Evolutionary conservation across 176 grass and related monocot genomes (phyloP), one percentile per base, ranked within the genome.

Genomic region (Canna indica): DNA sequence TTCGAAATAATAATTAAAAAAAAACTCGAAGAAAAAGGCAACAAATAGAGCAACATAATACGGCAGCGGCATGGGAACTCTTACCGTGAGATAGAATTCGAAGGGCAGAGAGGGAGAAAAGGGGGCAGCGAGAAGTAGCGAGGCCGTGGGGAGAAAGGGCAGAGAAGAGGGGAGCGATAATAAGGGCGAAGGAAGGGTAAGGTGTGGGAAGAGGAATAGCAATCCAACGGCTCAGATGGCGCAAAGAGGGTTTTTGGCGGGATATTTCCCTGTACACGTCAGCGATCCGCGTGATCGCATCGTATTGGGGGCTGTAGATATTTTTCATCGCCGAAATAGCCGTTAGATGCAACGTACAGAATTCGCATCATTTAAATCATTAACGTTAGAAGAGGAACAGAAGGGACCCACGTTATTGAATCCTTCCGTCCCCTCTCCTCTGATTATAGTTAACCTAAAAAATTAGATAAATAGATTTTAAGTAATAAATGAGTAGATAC

Each of bases 261-360:
- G 65, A 68, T 68, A 41, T 68, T 42, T 67, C n/a, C 12, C 5
- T n/a, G 22, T 26, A 39, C 65, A 68, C 65, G 15, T 68, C 65
- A 68, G 36, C 65, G 65, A 68, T 68, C 65, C 65, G 38, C 3
- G 36, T 68, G 65, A 26, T 68, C 1, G 36, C 24, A n/a, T 1
- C 65, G 9, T 1, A 68, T 45, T 68, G 36, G 65, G 7, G 1
- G 5, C 30, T 16, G 5, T 17, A 12, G 30, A 32, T 32, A 62
- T 62, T 62, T 62, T 25, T 30, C 18, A n/a, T 16, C 10, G 59
- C 28, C 15, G 28, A 9, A 5, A 1, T 32, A 33, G 29, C 59
- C 59, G 59, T 62, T 33, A 29, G 59, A 62, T 26, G 7, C 41
- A 44, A 44, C 41, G 41, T 44, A 44, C 41, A 44, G 41, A 44